These are phyloP conservation scores for Aspergillus panamensis DNA, from an alignment of 495 filamentous ascomycete species.

Conservation along the genomic window DNA sequence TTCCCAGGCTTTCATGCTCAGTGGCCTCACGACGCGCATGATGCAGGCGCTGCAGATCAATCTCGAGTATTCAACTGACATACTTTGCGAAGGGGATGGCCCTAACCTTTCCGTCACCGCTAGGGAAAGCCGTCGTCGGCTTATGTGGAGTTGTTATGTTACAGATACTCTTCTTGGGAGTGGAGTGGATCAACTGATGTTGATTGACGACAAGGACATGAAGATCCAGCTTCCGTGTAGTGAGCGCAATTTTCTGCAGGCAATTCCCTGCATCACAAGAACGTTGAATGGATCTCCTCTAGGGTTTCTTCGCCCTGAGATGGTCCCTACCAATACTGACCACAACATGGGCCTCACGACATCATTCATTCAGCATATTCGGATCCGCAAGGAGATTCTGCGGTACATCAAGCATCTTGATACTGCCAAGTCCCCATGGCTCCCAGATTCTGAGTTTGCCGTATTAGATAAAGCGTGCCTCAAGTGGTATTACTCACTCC, in stretches of 20 bases:
- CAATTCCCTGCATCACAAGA: slow-evolving; percentile 29
- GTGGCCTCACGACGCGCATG: slow-evolving; percentile 36
- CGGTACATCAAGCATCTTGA: slow-evolving; percentile 35
- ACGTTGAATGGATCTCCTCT: slow-evolving; percentile 25
- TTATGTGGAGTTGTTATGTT: slow-evolving; percentile 42
- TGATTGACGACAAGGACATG: slow-evolving; percentile 34
- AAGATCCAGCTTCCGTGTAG: slow-evolving; percentile 39
- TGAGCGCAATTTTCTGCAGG: slow-evolving; percentile 29
- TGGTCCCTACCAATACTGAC: slow-evolving; percentile 13
- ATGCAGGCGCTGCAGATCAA: slow-evolving; percentile 39
- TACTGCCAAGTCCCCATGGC: slow-evolving; percentile 31
- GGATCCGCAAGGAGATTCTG: slow-evolving; percentile 30
- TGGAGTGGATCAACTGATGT: slow-evolving; percentile 32
- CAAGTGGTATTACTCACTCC: slow-evolving; percentile 30
- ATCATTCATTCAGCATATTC: slow-evolving; percentile 31
- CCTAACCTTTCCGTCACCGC: slow-evolving; percentile 22
- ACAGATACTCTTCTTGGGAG: slow-evolving; percentile 37
- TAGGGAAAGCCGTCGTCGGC: slow-evolving; percentile 31
- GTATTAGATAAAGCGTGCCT: slow-evolving; percentile 26
- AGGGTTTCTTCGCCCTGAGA: slow-evolving; percentile 23
- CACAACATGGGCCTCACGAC: slow-evolving; percentile 36
- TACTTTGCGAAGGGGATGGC: slow-evolving; percentile 27
- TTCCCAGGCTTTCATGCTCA: slow-evolving; percentile 37
- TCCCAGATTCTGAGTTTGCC: slow-evolving; percentile 28
- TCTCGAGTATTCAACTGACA: slow-evolving; percentile 34